Conservation (phyloP, 2,329 filamentous ascomycete species). For the Lachnellula arida region DNA sequence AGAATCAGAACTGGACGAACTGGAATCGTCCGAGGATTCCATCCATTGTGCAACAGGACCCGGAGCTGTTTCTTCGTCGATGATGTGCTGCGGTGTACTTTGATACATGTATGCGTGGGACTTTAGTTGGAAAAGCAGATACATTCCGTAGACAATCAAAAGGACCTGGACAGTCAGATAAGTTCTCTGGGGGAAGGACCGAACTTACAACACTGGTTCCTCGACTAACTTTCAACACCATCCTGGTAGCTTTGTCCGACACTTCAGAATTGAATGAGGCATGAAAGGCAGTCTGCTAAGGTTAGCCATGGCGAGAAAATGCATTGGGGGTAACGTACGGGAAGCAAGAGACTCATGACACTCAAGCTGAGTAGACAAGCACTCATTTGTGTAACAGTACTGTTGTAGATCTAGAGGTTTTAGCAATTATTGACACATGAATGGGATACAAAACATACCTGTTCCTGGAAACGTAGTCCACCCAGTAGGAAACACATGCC, state of each 20-base stretch:
- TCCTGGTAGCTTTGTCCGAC: constrained; percentile 52
- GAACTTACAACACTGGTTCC: constrained; percentile 75
- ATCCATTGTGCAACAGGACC: constrained; percentile 79
- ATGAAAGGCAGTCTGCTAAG: constrained; percentile 74
- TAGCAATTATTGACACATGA: constrained; percentile 2
- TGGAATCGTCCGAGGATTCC: constrained; percentile 56
- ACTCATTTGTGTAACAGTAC: constrained; percentile 93
- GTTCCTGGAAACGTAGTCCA: constrained; percentile 81
- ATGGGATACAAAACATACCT: constrained; percentile 43
- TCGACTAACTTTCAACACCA: constrained; percentile 80
- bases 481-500: constrained; percentile 90
- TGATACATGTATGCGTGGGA: constrained; percentile 90
- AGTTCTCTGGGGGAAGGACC: neutral
- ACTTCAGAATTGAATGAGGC: constrained; percentile 67
- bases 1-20: constrained; percentile 63
- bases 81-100: constrained; percentile 86
- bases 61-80: constrained; percentile 85
- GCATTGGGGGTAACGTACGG: constrained; percentile 48
- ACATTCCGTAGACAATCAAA: constrained; percentile 75
- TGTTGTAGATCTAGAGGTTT: constrained; percentile 72
- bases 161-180: constrained; percentile 50
- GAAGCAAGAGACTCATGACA: constrained; percentile 82
- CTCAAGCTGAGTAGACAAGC: constrained; percentile 86
- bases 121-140: constrained; percentile 86
- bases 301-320: constrained; percentile 1